Evolutionary conservation across 1,284 basidiomycete genomes (phyloP), one percentile per base, ranked within the genome.

Genomic region (Amylostereum chailletii): DNA sequence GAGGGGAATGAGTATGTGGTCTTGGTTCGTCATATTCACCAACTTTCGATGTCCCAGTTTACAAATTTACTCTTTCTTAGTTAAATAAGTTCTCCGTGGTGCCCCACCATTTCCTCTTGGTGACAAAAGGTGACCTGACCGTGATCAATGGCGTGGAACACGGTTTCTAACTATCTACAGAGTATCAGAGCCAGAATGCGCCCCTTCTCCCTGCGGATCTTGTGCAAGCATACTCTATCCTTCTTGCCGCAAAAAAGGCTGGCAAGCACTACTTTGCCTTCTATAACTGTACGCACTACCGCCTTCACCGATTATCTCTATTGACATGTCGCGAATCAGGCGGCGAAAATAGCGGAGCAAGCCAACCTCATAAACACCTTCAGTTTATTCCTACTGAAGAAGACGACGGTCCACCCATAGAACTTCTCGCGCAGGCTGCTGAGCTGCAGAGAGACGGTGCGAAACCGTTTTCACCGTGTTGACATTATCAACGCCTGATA

Each of bases 51-150:
- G 26, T 36, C 27, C 36, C 2, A 29, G 27, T 2, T 19, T 27
- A 27, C 5, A 32, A 45, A 19, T 34, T 36, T 39, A 37, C 41
- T 29, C 37, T 32, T 29, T 26, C 43, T 29, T 51, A 91, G 89
- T 65, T 92, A 57, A 92, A 91, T 67, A 91, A 90, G 62, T 94
- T 79, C 63, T 83, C 88, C n/a, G 77, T 94, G 6, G 75, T 90
- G 11, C 83, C 83, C 0, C 71, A 82, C 45, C 91, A 95, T 62
- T 90, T 94, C 60, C 70, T 94, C 26, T 64, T 94, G 46, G 79
- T 87, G 42, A 86, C 86, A 11, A 89, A 87, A 76, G 83, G 88
- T 86, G 45, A 34, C 63, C 53, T 32, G 42, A 3, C 19, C 40
- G 29, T 46, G 53, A 33, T 51, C 51, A 6, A 34, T 37, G 6